Conservation (phyloP, 805 yeast genomes). For the Saccharomyces cerevisiae region DNA sequence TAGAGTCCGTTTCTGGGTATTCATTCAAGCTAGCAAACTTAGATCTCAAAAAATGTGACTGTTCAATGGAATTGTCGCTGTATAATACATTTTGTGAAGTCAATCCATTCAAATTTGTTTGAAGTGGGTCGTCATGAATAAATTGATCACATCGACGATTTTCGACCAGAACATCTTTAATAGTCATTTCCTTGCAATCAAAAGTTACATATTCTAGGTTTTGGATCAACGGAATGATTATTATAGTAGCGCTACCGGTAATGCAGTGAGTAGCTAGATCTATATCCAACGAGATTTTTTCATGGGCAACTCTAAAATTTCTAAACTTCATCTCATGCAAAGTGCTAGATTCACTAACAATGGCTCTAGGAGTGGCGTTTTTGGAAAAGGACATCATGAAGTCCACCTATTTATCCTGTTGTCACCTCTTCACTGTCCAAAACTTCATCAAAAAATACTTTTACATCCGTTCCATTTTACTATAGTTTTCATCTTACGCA, state of each 20-base stretch:
- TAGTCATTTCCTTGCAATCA: conserved; percentile 71
- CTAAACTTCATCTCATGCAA: conserved; percentile 9
- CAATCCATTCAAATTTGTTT: conserved; percentile 3
- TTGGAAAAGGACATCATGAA: conserved; percentile 21
- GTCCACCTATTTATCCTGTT: not conserved
- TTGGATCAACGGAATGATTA: conserved; percentile 62
- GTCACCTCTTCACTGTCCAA: not conserved
- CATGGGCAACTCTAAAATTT: conserved; percentile 69
- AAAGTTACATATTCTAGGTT: conserved; percentile 51
- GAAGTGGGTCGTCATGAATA: conserved; percentile 27
- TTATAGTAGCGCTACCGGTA: conserved; percentile 72
- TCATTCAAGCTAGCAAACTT: conserved; percentile 27
- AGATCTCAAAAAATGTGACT: conserved; percentile 27
- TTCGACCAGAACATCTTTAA: conserved; percentile 59
- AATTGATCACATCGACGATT: conserved; percentile 37
- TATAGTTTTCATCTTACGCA: not conserved
- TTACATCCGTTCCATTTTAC: not conserved
- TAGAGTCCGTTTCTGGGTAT: conserved; percentile 22
- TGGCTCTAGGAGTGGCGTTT: conserved; percentile 21
- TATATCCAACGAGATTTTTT: conserved; percentile 70
- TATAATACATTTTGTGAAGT: conserved; percentile 11
- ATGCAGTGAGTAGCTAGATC: conserved; percentile 56
- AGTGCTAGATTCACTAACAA: conserved; percentile 10
- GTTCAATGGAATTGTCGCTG: conserved; percentile 24
- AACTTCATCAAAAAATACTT: not conserved